Evolutionary conservation across 352 stramenopile species (phyloP).

Genomic region (Phytophthora europaea): DNA sequence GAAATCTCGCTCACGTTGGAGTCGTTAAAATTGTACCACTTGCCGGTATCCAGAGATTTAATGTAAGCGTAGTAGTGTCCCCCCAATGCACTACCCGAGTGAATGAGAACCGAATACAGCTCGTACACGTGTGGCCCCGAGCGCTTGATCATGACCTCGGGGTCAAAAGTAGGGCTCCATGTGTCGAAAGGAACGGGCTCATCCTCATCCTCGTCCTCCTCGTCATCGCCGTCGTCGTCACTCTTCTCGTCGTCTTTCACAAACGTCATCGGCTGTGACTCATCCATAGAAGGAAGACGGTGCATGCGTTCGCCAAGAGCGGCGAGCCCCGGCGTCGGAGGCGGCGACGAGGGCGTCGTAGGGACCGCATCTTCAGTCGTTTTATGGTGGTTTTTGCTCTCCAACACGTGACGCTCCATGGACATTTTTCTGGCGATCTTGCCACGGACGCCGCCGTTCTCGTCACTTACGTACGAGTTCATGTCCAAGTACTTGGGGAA

Average conservation of each 20-base stretch:
- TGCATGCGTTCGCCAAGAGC: conserved; percentile 33
- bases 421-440: conserved; percentile 90
- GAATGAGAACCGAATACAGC: conserved; percentile 94
- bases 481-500: conserved; percentile 93
- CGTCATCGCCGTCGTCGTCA: conserved; percentile 10
- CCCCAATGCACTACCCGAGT: conserved; percentile 92
- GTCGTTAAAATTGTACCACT: conserved; percentile 93
- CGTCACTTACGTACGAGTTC: conserved; percentile 86
- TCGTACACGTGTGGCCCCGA: conserved; percentile 89
- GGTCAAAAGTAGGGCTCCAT: conserved; percentile 79
- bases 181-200: conserved; percentile 52
- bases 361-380: conserved; percentile 17
- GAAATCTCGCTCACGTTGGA: conserved; percentile 84
- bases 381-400: conserved; percentile 47
- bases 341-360: conserved; percentile 29
- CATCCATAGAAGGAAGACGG: conserved; percentile 83
- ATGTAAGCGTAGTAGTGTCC: conserved; percentile 97
- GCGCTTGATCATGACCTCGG: conserved; percentile 66
- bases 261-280: conserved; percentile 65
- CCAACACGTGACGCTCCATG: conserved; percentile 83
- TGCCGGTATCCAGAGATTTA: conserved; percentile 81
- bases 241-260: conserved; percentile 33
- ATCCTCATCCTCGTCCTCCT: conserved; percentile 29
- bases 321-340: conserved; percentile 15
- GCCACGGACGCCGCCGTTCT: conserved; percentile 55